Conservation (phyloP, 2,329 filamentous ascomycete genomes). For the Exophiala mesophila region DNA sequence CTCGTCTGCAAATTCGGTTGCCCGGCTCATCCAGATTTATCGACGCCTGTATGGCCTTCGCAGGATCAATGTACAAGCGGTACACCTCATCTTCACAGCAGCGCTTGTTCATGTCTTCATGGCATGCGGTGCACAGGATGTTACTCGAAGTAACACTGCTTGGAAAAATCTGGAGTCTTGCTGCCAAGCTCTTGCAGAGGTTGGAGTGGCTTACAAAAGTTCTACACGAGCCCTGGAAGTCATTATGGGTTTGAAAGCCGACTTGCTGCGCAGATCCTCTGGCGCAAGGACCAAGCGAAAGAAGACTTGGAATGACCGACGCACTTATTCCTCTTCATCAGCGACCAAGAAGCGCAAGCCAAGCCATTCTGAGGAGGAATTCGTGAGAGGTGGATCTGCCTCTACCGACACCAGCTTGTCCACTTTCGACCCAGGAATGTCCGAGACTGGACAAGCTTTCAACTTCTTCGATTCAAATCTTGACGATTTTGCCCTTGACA, state of each 20-base stretch:
- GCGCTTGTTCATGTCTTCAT: conserved; percentile 23
- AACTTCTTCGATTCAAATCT: conserved; percentile 17
- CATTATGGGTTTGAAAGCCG: conserved; percentile 24
- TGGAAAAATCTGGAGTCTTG: conserved; percentile 21
- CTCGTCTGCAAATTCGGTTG: conserved; percentile 12
- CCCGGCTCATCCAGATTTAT: conserved; percentile 16
- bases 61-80: conserved; percentile 22
- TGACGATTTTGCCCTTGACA: conserved; percentile 18
- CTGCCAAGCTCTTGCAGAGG: conserved; percentile 21
- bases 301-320: conserved; percentile 15
- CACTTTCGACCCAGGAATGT: conserved; percentile 5
- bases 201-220: conserved; percentile 22
- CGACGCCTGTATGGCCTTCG: conserved; percentile 17
- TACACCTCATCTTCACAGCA: conserved; percentile 24
- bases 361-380: conserved; percentile 6
- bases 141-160: conserved; percentile 12
- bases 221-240: conserved; percentile 21
- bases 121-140: conserved; percentile 14
- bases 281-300: conserved; percentile 9
- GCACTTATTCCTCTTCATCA: background rate
- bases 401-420: conserved; percentile 3
- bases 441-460: conserved; percentile 5
- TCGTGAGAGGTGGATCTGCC: background rate
- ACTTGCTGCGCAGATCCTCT: conserved; percentile 13
- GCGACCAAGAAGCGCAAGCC: conserved; percentile 8